Evolutionary conservation across 176 grass and related monocot species (phyloP), one percentile per base, ranked within the genome.

Genomic region (Lolium rigidum): DNA sequence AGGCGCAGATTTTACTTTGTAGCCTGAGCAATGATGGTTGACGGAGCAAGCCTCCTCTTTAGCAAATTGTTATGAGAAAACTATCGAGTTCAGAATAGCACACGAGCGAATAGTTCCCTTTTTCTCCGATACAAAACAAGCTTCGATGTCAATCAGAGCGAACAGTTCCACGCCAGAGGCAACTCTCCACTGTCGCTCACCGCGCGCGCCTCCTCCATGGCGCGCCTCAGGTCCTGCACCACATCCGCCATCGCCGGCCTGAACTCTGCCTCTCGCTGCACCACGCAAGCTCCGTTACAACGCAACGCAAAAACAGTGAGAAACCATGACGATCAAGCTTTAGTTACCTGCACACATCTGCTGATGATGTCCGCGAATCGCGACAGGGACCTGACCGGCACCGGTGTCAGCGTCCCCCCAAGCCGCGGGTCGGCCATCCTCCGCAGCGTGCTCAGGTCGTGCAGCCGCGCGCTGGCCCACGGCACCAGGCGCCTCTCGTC

Each of bases 41-140:
- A 97, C 94, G 18, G 95, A 94, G 84, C 72, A 64, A 46, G 90
- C 81, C 84, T 97, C 88, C 83, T 92, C 90, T 92, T 97, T 94
- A 46, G 25, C 69, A 51, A 39, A 48, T 22, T 59, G 48, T 77
- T 39, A 86, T n/a, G 4, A 82, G 5, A 77, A 70, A 72, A 70
- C 49, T 46, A 16, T 22, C 54, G 16, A 65, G n/a, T 7, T 74
- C 25, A 31, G 62, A 65, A 65, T 62, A 63, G 25, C 62, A 15
- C 5, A 0, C 10, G 21, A 31, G 25, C 62, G 7, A 24, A 65
- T 43, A 1, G 25, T 65, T 65, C 25, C 24, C 11, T 7, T 65
- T 31, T 31, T 15, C 15, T 31, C 7, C 41, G 3, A 43, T 41
- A 43, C 5, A 43, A 8, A 7, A 43, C 41, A 43, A 6, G 41